These are phyloP conservation scores for Chaetothyriales sp. DNA, from an alignment of 2,329 filamentous ascomycete genomes.

Conservation along the genomic window DNA sequence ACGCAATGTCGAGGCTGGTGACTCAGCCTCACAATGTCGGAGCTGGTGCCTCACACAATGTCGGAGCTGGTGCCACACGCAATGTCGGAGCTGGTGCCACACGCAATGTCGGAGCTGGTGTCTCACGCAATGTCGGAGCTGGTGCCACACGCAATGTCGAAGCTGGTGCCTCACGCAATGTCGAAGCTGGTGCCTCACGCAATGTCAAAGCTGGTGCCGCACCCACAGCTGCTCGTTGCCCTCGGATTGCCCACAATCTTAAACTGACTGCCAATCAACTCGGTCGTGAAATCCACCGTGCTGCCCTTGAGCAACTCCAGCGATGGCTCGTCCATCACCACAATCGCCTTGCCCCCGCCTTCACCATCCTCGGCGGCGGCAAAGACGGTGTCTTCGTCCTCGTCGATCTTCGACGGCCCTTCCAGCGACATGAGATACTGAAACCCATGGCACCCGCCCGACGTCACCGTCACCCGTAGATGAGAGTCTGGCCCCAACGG, in stretches of 20 bases:
- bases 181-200: too few species aligned
- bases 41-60: constrained; percentile 54
- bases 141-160: constrained; percentile 61
- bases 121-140: constrained; percentile 66
- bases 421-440: constrained; percentile 91
- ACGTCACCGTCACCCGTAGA: constrained; percentile 83
- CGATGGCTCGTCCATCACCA: constrained; percentile 78
- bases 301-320: constrained; percentile 82
- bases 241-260: constrained; percentile 89
- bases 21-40: constrained; percentile 98
- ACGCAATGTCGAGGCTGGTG: constrained; percentile 89
- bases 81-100: constrained; percentile 59
- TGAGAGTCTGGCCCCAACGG: constrained; percentile 51
- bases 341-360: constrained; percentile 43
- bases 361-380: constrained; percentile 46
- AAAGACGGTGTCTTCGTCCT: constrained; percentile 80
- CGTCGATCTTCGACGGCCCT: constrained; percentile 38
- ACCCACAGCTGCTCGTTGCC: constrained; percentile 89
- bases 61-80: constrained; percentile 57
- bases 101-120: constrained; percentile 70
- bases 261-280: constrained; percentile 89
- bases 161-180: constrained; percentile 54
- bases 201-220: constrained; percentile 97
- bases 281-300: constrained; percentile 92
- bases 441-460: constrained; percentile 92